Conservation (phyloP, 2,329 filamentous ascomycete genomes). For the Fusarium pseudonygamai region DNA sequence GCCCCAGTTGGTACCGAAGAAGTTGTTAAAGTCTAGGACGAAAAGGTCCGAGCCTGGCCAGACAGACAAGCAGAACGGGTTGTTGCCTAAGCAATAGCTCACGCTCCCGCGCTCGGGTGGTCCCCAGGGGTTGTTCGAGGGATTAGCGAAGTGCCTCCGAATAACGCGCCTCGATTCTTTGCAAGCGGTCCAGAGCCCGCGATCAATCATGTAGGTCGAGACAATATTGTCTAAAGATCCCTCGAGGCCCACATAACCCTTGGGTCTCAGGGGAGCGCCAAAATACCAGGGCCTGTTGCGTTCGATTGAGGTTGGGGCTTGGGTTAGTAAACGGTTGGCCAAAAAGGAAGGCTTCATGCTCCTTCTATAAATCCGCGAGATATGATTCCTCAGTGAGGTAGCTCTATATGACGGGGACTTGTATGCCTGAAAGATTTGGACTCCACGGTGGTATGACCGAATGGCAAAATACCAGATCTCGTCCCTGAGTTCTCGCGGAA, state of each 20-base stretch:
- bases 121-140: neutral
- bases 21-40: neutral
- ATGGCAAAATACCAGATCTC: neutral
- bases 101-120: neutral
- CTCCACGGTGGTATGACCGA: neutral
- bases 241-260: too few species aligned
- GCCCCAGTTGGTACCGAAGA: neutral
- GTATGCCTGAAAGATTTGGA: neutral
- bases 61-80: neutral
- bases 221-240: neutral
- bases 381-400: neutral
- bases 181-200: neutral
- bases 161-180: neutral
- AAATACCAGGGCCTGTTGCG: neutral
- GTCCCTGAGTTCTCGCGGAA: neutral
- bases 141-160: neutral
- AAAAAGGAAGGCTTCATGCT: accelerated
- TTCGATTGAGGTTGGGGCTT: too few species aligned
- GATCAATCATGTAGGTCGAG: neutral
- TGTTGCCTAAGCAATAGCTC: neutral
- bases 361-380: neutral
- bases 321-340: too few species aligned
- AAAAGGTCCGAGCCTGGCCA: neutral
- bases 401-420: too few species aligned
- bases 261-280: neutral